These are phyloP conservation scores for Colletotrichum sp. DNA, from an alignment of 2,329 filamentous ascomycete species.

Conservation along the genomic window DNA sequence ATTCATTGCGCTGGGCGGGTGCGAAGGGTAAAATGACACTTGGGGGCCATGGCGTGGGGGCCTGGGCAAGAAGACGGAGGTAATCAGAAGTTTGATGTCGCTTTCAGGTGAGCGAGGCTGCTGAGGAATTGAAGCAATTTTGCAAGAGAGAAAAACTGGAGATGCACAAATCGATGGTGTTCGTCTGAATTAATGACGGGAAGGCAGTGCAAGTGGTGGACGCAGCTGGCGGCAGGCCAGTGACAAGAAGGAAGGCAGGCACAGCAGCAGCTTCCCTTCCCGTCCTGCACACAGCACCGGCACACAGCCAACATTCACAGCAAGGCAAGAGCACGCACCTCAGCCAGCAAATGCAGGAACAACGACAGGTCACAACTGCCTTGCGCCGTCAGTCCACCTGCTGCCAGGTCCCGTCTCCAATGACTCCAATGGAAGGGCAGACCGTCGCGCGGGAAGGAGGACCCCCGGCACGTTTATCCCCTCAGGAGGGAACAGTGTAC, in stretches of 20 bases:
- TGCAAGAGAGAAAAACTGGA: background rate
- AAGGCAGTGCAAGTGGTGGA: background rate
- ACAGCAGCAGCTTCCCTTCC: background rate
- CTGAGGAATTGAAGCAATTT: conserved; percentile 1
- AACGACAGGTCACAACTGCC: background rate
- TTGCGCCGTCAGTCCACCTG: background rate
- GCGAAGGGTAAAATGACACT: background rate
- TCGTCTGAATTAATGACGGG: background rate
- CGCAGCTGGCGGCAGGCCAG: background rate
- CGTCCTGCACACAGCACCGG: background rate
- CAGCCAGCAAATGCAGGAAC: background rate
- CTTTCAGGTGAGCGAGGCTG: background rate
- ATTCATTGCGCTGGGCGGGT: background rate
- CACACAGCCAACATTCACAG: background rate
- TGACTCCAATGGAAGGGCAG: background rate
- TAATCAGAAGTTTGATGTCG: conserved; percentile 2
- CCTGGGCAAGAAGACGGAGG: background rate
- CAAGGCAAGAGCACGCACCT: background rate
- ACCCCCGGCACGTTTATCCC: background rate
- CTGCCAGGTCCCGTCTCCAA: background rate
- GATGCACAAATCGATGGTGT: background rate
- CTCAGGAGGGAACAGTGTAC: background rate
- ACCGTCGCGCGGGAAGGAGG: background rate
- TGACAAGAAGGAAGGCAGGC: background rate
- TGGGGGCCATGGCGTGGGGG: conserved; percentile 11